These are phyloP conservation scores for Cladosporium sp. DNA, from an alignment of 2,329 filamentous ascomycete species.

Conservation along the genomic window DNA sequence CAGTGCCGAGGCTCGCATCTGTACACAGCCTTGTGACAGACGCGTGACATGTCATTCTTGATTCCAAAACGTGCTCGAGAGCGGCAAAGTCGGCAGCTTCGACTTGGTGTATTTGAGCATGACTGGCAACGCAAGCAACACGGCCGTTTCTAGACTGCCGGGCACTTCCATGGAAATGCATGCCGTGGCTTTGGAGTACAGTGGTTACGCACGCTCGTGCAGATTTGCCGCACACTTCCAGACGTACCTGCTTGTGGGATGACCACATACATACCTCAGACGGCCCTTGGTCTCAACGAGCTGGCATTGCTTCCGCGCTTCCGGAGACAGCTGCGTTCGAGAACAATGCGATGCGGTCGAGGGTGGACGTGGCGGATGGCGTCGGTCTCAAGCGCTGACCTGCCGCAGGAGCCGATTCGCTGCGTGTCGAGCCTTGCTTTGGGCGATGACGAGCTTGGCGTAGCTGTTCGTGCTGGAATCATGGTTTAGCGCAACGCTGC, in stretches of 20 bases:
- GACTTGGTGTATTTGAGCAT: background rate
- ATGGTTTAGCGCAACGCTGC: background rate
- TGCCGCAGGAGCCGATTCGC: conserved; percentile 2
- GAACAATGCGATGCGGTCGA: background rate
- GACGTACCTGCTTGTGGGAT: background rate
- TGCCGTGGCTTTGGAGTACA: too few species aligned
- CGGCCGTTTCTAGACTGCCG: background rate
- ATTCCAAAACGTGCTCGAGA: background rate
- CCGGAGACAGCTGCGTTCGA: background rate
- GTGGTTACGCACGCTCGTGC: background rate
- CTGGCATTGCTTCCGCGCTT: conserved; percentile 2
- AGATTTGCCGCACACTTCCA: background rate
- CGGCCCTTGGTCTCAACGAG: too few species aligned
- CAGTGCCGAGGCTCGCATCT: conserved; percentile 9
- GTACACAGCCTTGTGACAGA: background rate
- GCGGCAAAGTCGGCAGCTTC: background rate
- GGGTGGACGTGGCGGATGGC: conserved; percentile 5
- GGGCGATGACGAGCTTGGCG: conserved; percentile 8
- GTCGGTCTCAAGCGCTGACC: background rate
- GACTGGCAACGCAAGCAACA: too few species aligned
- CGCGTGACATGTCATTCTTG: background rate
- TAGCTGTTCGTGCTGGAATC: conserved; percentile 1
- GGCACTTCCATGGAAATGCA: background rate
- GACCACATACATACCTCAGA: background rate
- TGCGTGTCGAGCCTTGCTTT: background rate